Conservation (phyloP, 805 yeast genomes). For the Metschnikowia gruessii region DNA sequence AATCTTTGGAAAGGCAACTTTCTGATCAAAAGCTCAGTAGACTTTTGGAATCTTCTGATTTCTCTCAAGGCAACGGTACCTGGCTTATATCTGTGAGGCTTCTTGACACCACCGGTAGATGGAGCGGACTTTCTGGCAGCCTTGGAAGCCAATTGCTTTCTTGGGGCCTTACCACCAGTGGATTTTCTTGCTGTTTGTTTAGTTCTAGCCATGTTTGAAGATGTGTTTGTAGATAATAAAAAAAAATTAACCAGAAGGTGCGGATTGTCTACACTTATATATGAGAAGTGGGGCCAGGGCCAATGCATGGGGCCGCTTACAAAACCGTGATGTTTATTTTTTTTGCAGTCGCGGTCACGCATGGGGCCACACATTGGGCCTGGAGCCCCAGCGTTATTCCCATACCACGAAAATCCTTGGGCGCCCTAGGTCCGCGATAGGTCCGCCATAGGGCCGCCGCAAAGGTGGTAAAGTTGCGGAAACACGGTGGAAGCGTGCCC, state of each 20-base stretch:
- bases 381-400: neutral
- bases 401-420: neutral
- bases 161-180: conserved; percentile 95
- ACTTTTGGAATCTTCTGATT: conserved; percentile 95
- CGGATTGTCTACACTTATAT: conserved; percentile 9
- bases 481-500: no score
- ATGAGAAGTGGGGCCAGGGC: conserved; percentile 4
- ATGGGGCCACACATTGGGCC: neutral
- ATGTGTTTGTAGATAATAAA: conserved; percentile 5
- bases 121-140: conserved; percentile 94
- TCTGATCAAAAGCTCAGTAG: conserved; percentile 92
- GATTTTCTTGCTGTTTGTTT: conserved; percentile 94
- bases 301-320: neutral
- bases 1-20: conserved; percentile 97
- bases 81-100: conserved; percentile 96
- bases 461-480: no score
- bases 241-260: conserved; percentile 1
- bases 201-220: conserved; percentile 74
- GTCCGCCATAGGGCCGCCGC: no score
- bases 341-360: conserved; percentile 8
- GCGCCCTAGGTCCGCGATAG: no score
- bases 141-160: conserved; percentile 88
- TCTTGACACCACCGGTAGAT: conserved; percentile 89
- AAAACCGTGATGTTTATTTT: conserved; percentile 3
- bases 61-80: conserved; percentile 97